Conservation (phyloP, 2,329 filamentous ascomycete species). For the Gnomoniopsis sp. region DNA sequence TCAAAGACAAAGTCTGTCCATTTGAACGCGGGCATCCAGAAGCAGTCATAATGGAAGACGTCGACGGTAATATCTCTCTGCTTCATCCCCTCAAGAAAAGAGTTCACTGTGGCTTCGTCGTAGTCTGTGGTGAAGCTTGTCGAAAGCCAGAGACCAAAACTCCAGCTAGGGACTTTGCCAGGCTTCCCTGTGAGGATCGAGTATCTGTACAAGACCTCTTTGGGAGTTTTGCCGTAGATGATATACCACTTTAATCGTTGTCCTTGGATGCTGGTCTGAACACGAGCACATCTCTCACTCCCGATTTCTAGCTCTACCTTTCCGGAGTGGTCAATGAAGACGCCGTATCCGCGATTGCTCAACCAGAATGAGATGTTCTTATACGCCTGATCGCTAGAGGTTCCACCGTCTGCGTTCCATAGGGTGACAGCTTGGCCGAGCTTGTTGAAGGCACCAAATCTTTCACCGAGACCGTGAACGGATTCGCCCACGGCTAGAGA, state of each 20-base stretch:
- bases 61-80: conserved; percentile 62
- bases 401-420: conserved; percentile 63
- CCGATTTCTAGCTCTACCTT: conserved; percentile 70
- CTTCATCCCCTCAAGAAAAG: conserved; percentile 67
- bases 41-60: conserved; percentile 75
- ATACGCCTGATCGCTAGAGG: conserved; percentile 67
- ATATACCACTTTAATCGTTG: conserved; percentile 72
- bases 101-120: conserved; percentile 64
- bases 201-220: conserved; percentile 68
- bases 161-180: conserved; percentile 66
- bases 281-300: conserved; percentile 66
- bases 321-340: conserved; percentile 71
- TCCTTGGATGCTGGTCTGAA: conserved; percentile 66
- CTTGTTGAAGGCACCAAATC: conserved; percentile 75
- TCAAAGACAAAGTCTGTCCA: conserved; percentile 77
- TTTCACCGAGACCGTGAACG: conserved; percentile 71
- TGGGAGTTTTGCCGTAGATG: conserved; percentile 68
- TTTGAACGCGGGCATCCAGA: conserved; percentile 73
- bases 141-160: conserved; percentile 72
- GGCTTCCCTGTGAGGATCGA: conserved; percentile 64
- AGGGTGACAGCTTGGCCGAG: conserved; percentile 68
- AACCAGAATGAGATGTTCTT: conserved; percentile 71
- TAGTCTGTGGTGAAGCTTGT: conserved; percentile 75
- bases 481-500: conserved; percentile 58
- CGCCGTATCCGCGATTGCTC: conserved; percentile 69